Evolutionary conservation across 805 yeast genomes (phyloP), one percentile per base, ranked within the genome.

Genomic region (Sugiyamaella chiloensis): DNA sequence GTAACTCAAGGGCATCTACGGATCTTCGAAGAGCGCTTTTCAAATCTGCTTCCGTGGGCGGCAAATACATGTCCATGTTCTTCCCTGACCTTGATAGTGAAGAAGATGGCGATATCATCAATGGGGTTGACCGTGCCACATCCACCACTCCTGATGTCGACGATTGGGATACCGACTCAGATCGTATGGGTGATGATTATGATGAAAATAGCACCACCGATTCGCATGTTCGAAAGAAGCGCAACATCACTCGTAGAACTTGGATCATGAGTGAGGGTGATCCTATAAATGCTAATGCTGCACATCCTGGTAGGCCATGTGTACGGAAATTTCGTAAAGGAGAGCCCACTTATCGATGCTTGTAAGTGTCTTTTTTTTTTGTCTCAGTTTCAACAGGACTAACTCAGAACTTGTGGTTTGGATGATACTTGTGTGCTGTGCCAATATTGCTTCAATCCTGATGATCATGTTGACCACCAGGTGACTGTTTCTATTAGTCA

Each of bases 361-460:
- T 62, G 64, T 59, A 54, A 42, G 63, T 57, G 14, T 31, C 29
- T 8, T 26, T 7, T 26, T 26, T 26, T 21, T 9, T n/a, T 8
- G 3, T n/a, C 34, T 24, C 9, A 23, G 5, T 11, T 12, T 12
- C 14, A 4, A 7, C 7, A 11, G 29, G 11, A 11, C 29, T 11
- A 21, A 46, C 35, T 12, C 58, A 80, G 27, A 76, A 90, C 27
- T 73, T 95, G 75, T 66, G 90, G 87, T 0, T 75, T 75, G 43
- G 95, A 87, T 60, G 95, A 86, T 39, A 81, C 91, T 0, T 85
- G 95, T 64, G 95, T 90, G 0, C 66, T 90, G 7, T 90, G 98
- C 62, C 74, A 81, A 8, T 69, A 75, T 50, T 90, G 98, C 62
- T 90, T 72, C 66, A 79, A 81, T 42, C 79, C 81, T 2, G 79